phyloP scores from a whole-genome alignment of 75 land plant species.

The Picea sitchensis region DNA sequence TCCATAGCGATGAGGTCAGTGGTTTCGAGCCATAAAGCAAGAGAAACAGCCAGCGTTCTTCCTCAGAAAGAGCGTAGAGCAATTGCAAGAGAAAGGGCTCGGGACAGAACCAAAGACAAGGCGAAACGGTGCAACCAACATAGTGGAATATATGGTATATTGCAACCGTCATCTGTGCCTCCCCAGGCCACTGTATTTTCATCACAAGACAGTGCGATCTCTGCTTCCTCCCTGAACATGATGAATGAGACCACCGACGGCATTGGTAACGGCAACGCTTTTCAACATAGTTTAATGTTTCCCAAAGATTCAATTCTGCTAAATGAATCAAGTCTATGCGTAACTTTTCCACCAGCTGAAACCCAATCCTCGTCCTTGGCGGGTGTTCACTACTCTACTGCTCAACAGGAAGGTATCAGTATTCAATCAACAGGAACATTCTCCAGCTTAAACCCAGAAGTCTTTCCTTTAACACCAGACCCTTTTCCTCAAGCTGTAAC shows the following conservation, averaged over 20 bases:
- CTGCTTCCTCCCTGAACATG: neutral
- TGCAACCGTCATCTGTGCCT: neutral
- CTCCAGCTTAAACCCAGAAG: neutral
- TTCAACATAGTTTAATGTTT: neutral
- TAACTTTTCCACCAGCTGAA: neutral
- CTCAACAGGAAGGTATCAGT: neutral
- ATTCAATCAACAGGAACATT: neutral
- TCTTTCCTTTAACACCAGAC: neutral
- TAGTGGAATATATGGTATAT: neutral
- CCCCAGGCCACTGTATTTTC: neutral
- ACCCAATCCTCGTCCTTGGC: neutral
- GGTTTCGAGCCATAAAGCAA: neutral
- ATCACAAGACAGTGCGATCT: neutral
- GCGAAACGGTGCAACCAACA: neutral
- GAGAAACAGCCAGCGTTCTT: neutral
- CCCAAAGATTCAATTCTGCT: neutral
- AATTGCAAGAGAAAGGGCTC: constrained; percentile 5
- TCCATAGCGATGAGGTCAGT: neutral
- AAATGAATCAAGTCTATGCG: neutral
- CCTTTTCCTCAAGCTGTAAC: too few relatives aligned
- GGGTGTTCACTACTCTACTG: neutral
- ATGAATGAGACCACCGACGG: neutral
- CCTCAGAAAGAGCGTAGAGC: constrained; percentile 4
- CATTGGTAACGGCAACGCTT: neutral
- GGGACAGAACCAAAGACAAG: neutral